phyloP scores from a whole-genome alignment of 2,329 filamentous ascomycete species.

The Tolypocladium nubicola region DNA sequence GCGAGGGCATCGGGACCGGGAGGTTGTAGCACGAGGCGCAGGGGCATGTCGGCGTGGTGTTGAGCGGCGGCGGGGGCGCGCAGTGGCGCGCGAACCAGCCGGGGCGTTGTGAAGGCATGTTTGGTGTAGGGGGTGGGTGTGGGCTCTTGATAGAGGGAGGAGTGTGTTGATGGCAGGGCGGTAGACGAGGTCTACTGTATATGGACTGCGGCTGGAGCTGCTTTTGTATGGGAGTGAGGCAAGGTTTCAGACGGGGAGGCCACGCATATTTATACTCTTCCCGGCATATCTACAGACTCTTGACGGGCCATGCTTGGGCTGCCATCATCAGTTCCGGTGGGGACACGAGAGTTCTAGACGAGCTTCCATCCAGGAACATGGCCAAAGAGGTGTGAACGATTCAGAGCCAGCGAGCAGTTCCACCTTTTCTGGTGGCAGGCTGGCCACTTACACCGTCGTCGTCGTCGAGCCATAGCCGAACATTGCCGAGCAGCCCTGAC shows the following conservation, averaged over 20 bases:
- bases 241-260: not conserved
- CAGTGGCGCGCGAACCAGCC: conserved; percentile 31
- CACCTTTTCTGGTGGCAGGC: not conserved
- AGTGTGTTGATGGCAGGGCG: not conserved
- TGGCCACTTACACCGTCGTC: not conserved
- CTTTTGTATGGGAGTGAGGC: not conserved
- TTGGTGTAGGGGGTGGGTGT: not conserved
- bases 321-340: not conserved
- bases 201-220: not conserved
- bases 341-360: not conserved
- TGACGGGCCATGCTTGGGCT: not conserved
- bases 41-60: conserved; percentile 21
- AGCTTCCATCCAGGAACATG: not conserved
- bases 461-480: not conserved
- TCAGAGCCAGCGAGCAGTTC: not conserved
- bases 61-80: conserved; percentile 25
- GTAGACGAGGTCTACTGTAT: not conserved
- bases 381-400: not conserved
- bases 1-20: not conserved
- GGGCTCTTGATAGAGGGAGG: not conserved
- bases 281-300: not conserved
- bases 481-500: not conserved
- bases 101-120: conserved; percentile 20
- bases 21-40: conserved; percentile 16
- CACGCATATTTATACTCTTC: not conserved